Evolutionary conservation across 2,329 filamentous ascomycete species (phyloP), one percentile per base, ranked within the genome.

Genomic region (Colletotrichum sidae): DNA sequence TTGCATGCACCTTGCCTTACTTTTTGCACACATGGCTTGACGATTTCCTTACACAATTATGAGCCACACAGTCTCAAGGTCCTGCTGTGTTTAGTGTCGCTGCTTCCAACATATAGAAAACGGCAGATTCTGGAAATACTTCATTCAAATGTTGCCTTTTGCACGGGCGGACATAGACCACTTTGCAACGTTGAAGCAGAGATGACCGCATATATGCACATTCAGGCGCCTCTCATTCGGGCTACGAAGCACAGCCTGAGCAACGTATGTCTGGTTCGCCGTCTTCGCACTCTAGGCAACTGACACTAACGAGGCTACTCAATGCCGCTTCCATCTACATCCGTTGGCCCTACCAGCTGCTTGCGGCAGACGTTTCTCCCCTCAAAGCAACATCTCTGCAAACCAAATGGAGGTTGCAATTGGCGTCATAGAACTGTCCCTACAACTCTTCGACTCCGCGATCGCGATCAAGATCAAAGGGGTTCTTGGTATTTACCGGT

Each of bases 391-490:
- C 7, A 11, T 33, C 13, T 52, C 34, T n/a, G 13, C 11, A 11
- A 8, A 1, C 35, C 35, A 5, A 9, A 63, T 59, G 54, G 55
- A 63, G 60, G 47, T 53, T 8, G 60, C 60, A 33, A 63, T 63
- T 13, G 60, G 60, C 9, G 55, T 59, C n/a, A 37, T 63, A n/a
- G 60, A 54, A 10, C 55, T 63, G 6, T 63, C 60, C 3, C 47
- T 59, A 11, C 35, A 53, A n/a, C 55, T 59, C 8, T 37, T 63
- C 41, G 60, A 63, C n/a, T 63, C 60, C 1, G 60, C 47, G 6
- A 6, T 80, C 65, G 60, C 47, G 6, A 6, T 80, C 65, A 76
- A 81, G 56, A 76, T 82, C 37, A 92, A 88, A 79, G 87, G 92
- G 44, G 82, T 84, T 2, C 68, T 88, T n/a, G n/a, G 34, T 0